These are phyloP conservation scores for Linnemannia hyalina DNA, from an alignment of 192 early-diverging fungal species.

Conservation along the genomic window DNA sequence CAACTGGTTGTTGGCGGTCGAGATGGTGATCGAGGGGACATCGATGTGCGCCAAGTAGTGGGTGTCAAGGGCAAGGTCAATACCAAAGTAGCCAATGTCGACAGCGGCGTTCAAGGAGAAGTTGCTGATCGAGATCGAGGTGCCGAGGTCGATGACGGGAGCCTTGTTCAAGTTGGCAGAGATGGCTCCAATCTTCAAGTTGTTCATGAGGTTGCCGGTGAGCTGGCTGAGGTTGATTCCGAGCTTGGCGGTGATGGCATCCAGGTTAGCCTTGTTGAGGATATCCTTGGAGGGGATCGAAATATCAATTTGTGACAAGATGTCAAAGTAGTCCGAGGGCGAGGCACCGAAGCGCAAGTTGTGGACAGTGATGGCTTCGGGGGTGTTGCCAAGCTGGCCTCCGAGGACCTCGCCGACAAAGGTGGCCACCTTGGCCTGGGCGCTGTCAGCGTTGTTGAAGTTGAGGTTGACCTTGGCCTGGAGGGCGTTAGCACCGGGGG, in stretches of 20 bases:
- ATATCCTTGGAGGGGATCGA: constrained; percentile 48
- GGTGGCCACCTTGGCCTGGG: constrained; percentile 46
- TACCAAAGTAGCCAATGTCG: constrained; percentile 55
- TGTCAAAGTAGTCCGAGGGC: constrained; percentile 51
- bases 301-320: constrained; percentile 49
- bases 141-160: constrained; percentile 46
- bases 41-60: constrained; percentile 41
- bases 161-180: constrained; percentile 51
- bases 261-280: constrained; percentile 34
- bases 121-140: constrained; percentile 49
- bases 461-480: constrained; percentile 38
- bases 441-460: constrained; percentile 43
- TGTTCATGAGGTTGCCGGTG: constrained; percentile 36
- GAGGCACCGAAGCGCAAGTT: constrained; percentile 52
- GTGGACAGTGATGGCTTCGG: constrained; percentile 47
- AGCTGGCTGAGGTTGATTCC: constrained; percentile 21
- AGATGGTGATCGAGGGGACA: constrained; percentile 50
- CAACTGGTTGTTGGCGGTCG: constrained; percentile 48
- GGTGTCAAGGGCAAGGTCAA: constrained; percentile 48
- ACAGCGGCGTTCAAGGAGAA: constrained; percentile 46
- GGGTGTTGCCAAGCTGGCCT: constrained; percentile 49
- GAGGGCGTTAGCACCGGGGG: constrained; percentile 39
- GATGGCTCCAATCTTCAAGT: constrained; percentile 39
- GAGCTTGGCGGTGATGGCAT: constrained; percentile 26
- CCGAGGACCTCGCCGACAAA: constrained; percentile 40